These are phyloP conservation scores for Erigeron philadelphicus DNA, from an alignment of 140 eudicot species.

Conservation along the genomic window DNA sequence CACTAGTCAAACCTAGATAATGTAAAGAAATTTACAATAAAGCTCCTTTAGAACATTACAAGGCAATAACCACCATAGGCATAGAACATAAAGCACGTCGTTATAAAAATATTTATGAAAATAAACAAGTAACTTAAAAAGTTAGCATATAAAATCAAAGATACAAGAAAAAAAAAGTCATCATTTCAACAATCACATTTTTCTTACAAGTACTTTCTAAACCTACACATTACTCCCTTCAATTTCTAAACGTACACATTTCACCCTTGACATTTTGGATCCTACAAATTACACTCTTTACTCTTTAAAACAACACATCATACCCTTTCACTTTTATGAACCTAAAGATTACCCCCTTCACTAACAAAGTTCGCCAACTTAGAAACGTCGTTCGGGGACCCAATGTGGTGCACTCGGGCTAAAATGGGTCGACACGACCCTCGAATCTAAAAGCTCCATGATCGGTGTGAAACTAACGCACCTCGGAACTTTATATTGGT, in stretches of 20 bases:
- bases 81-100: not conserved
- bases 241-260: not conserved
- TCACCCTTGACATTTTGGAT: slow-evolving; percentile 21
- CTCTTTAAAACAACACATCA: slow-evolving; percentile 9
- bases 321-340: slow-evolving; percentile 1
- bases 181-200: slow-evolving; percentile 25
- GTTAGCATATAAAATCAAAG: not conserved
- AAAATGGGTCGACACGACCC: slow-evolving; percentile 47
- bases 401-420: slow-evolving; percentile 44
- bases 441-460: slow-evolving; percentile 45
- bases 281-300: slow-evolving; percentile 21
- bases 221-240: slow-evolving; percentile 23
- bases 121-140: not conserved
- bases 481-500: slow-evolving; percentile 52
- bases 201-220: slow-evolving; percentile 30
- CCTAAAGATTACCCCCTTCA: slow-evolving; percentile 10
- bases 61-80: not conserved
- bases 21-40: too few species aligned
- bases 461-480: slow-evolving; percentile 53
- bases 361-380: not conserved
- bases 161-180: slow-evolving; percentile 16
- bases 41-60: not conserved
- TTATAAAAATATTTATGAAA: not conserved
- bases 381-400: slow-evolving; percentile 45
- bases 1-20: too few species aligned